Conservation (phyloP, 2,329 filamentous ascomycete species). For the Exophiala dermatitidis region DNA sequence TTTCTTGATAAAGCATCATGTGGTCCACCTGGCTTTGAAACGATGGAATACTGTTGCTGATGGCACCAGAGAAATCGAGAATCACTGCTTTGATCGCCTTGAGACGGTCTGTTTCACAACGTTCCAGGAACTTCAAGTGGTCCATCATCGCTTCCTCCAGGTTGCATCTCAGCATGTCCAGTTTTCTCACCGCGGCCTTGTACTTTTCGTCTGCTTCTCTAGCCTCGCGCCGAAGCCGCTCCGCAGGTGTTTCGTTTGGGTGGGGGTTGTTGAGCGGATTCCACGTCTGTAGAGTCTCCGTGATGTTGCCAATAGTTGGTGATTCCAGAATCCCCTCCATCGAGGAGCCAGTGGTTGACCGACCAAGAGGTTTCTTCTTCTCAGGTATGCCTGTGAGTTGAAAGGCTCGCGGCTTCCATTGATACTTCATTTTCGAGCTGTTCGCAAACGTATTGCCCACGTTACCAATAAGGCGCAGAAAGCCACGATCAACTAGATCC, state of each 20-base stretch:
- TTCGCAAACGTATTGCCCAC: constrained; percentile 95
- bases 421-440: constrained; percentile 94
- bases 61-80: constrained; percentile 91
- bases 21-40: constrained; percentile 93
- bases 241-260: constrained; percentile 86
- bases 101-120: constrained; percentile 88
- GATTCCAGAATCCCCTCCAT: constrained; percentile 57
- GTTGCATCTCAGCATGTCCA: constrained; percentile 85
- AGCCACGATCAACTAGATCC: constrained; percentile 77
- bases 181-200: constrained; percentile 73
- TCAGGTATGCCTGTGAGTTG: constrained; percentile 80
- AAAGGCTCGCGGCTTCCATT: constrained; percentile 91
- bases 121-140: constrained; percentile 91
- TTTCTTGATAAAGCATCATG: constrained; percentile 99
- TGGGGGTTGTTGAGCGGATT: constrained; percentile 83
- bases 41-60: constrained; percentile 96
- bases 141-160: constrained; percentile 93
- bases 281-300: constrained; percentile 86
- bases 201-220: constrained; percentile 88
- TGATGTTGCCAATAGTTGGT: constrained; percentile 71
- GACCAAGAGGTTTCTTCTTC: constrained; percentile 66
- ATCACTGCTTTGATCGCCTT: constrained; percentile 98
- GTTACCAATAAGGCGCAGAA: constrained; percentile 83
- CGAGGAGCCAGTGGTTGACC: constrained; percentile 66
- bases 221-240: constrained; percentile 81